Evolutionary conservation across 2,329 filamentous ascomycete species (phyloP).

Genomic region (Scedosporium apiospermum): DNA sequence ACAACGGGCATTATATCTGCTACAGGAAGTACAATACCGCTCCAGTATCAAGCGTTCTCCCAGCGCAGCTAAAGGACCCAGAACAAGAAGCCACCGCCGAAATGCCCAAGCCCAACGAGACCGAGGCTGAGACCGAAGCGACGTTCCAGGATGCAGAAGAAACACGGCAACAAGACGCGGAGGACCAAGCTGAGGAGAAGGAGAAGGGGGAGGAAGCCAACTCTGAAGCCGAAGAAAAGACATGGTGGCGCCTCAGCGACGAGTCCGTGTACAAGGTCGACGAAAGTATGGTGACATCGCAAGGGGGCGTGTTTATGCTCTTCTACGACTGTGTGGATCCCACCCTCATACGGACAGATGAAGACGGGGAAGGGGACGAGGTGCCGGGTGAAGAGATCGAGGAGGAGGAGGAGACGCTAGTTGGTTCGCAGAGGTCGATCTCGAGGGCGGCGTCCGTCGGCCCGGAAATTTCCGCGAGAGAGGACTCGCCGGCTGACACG

Average conservation of each 20-base stretch:
- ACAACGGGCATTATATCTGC: conserved; percentile 93
- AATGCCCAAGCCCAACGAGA: neutral
- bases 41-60: conserved; percentile 10
- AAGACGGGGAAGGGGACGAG: conserved; percentile 8
- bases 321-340: conserved; percentile 76
- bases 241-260: conserved; percentile 90
- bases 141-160: conserved; percentile 6
- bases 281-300: conserved; percentile 62
- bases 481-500: neutral
- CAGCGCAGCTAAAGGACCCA: neutral
- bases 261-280: conserved; percentile 68
- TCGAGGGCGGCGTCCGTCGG: neutral
- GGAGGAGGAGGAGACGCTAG: neutral
- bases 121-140: conserved; percentile 4
- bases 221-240: conserved; percentile 27
- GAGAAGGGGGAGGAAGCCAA: conserved; percentile 8
- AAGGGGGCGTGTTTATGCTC: conserved; percentile 89
- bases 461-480: neutral
- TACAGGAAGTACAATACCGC: conserved; percentile 59
- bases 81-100: neutral
- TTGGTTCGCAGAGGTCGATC: neutral
- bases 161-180: conserved; percentile 8
- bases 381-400: neutral
- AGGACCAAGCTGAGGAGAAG: conserved; percentile 7
- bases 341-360: conserved; percentile 31